phyloP scores from a whole-genome alignment of 1,139 yeast species.

The Pichia kudriavzevii region DNA sequence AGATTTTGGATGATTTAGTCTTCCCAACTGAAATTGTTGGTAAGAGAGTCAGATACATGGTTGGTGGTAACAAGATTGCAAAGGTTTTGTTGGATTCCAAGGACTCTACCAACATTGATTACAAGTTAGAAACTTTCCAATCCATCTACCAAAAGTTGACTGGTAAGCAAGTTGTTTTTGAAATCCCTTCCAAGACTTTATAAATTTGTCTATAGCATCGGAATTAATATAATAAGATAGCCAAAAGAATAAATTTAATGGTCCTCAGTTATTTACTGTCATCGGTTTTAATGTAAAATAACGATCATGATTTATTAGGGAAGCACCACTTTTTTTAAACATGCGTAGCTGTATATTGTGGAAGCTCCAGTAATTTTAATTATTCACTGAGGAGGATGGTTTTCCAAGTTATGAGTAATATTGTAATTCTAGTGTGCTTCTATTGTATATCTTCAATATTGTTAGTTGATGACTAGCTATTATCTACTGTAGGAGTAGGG shows the following conservation, averaged over 20 bases:
- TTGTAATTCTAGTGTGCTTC: too few relatives aligned
- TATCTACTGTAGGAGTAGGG: too few relatives aligned
- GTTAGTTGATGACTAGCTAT: too few relatives aligned
- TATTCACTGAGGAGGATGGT: too few relatives aligned
- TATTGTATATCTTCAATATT: too few relatives aligned
- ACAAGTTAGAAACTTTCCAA: slow-evolving; percentile 99
- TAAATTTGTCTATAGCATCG: slow-evolving; percentile 30
- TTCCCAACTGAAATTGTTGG: slow-evolving; percentile 99
- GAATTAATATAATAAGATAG: slow-evolving; percentile 7
- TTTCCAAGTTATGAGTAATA: too few relatives aligned
- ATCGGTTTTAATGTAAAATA: too few relatives aligned
- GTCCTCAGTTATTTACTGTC: too few relatives aligned
- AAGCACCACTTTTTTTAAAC: too few relatives aligned
- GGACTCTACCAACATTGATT: slow-evolving; percentile 95
- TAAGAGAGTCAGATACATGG: slow-evolving; percentile 98
- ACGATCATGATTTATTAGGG: too few relatives aligned
- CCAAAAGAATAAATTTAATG: not conserved
- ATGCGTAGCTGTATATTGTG: too few relatives aligned
- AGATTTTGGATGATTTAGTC: slow-evolving; percentile 96
- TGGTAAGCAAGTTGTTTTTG: slow-evolving; percentile 99
- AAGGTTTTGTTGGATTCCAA: slow-evolving; percentile 97
- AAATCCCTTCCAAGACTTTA: slow-evolving; percentile 79
- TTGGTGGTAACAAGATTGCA: slow-evolving; percentile 98
- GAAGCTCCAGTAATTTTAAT: too few relatives aligned
- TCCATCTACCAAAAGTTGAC: slow-evolving; percentile 97